phyloP scores from a whole-genome alignment of 2,329 filamentous ascomycete species.

The Colletotrichum sansevieriae region DNA sequence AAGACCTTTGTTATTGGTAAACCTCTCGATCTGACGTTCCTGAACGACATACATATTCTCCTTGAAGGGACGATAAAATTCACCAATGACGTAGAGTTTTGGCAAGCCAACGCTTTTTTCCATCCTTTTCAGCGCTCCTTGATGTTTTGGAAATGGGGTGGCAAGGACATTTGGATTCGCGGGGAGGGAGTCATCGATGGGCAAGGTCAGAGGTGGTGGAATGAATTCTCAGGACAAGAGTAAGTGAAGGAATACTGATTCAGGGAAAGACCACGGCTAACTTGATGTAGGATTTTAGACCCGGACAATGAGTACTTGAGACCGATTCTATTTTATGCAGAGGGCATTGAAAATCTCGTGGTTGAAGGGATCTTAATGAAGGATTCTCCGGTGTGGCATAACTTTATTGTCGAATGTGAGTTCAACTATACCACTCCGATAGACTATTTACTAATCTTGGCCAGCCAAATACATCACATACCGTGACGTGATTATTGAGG shows the following conservation, averaged over 20 bases:
- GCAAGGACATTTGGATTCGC: constrained; percentile 70
- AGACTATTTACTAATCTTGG: background rate
- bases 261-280: background rate
- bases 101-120: constrained; percentile 56
- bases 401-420: constrained; percentile 69
- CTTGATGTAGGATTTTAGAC: constrained; percentile 56
- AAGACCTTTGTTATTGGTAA: constrained; percentile 70
- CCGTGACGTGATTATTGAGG: constrained; percentile 67
- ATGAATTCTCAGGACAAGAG: constrained; percentile 56
- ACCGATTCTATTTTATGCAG: constrained; percentile 71
- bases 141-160: constrained; percentile 75
- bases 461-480: constrained; percentile 64
- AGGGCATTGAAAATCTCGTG: constrained; percentile 70
- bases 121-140: constrained; percentile 64
- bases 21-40: constrained; percentile 69
- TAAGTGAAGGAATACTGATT: background rate
- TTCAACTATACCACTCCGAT: background rate
- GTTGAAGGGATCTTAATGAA: constrained; percentile 71
- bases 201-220: constrained; percentile 62
- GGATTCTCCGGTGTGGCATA: constrained; percentile 74
- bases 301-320: constrained; percentile 68
- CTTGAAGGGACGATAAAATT: constrained; percentile 68
- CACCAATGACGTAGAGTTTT: constrained; percentile 58
- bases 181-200: constrained; percentile 69
- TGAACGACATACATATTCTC: constrained; percentile 69